Evolutionary conservation across 306 rosid genomes (phyloP).

Genomic region (Biancaea sappan): DNA sequence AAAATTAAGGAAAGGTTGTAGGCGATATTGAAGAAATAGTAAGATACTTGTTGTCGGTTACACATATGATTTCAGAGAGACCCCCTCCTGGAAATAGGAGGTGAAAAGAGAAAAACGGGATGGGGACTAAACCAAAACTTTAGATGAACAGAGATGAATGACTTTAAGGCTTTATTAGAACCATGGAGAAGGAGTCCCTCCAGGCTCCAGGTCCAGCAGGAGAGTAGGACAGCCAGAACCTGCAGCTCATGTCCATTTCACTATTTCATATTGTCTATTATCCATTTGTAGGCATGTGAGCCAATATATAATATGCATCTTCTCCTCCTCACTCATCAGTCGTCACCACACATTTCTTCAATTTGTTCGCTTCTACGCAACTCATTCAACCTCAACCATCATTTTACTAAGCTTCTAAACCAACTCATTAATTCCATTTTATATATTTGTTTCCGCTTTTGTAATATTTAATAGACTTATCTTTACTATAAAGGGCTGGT

Average conservation of each 20-base stretch:
- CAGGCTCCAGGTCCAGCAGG: too few relatives aligned
- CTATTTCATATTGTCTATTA: constrained; percentile 45
- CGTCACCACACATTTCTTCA: not conserved
- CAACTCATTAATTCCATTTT: too few relatives aligned
- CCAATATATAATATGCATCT: not conserved
- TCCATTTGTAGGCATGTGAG: constrained; percentile 49
- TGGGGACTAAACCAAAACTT: too few relatives aligned
- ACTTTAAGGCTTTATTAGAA: too few relatives aligned
- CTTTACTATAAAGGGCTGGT: too few relatives aligned
- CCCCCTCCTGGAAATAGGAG: constrained; percentile 19
- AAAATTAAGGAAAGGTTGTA: not conserved
- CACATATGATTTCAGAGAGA: too few relatives aligned
- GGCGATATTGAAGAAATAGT: not conserved
- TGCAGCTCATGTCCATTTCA: constrained; percentile 44
- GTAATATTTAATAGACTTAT: too few relatives aligned
- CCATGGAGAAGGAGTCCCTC: too few relatives aligned
- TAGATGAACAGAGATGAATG: too few relatives aligned
- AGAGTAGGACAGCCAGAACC: constrained; percentile 41
- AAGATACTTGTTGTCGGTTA: constrained; percentile 20
- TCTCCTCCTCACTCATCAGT: not conserved
- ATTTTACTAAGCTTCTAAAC: too few relatives aligned
- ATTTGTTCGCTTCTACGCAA: not conserved
- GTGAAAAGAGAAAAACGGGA: constrained; percentile 26
- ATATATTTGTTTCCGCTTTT: too few relatives aligned
- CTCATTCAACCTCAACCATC: too few relatives aligned